These are phyloP conservation scores for Gloeostereum incarnatum DNA, from an alignment of 768 basidiomycete species.

Conservation along the genomic window DNA sequence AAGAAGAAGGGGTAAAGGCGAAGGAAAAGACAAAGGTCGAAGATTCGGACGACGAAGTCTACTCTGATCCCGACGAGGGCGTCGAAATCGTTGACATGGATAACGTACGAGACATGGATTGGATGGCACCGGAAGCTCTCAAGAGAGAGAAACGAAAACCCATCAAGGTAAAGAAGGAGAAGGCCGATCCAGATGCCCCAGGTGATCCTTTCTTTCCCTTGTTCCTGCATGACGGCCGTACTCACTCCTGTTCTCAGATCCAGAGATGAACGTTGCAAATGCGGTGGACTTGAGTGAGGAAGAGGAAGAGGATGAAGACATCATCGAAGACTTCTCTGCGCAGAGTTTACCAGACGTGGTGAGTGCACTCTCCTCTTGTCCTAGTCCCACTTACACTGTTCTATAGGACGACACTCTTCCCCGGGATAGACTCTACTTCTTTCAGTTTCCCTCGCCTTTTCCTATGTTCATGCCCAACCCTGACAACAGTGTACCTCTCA, in stretches of 20 bases:
- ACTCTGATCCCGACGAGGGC: conserved; percentile 84
- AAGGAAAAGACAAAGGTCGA: conserved; percentile 18
- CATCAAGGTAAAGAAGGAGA: conserved; percentile 43
- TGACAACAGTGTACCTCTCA: conserved; percentile 26
- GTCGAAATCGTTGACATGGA: conserved; percentile 85
- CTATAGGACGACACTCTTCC: conserved; percentile 37
- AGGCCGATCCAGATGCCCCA: conserved; percentile 14
- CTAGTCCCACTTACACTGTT: too few species aligned
- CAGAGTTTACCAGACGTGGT: too few species aligned
- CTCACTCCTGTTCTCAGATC: conserved; percentile 8
- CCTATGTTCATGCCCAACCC: conserved; percentile 51
- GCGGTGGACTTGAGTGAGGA: conserved; percentile 68
- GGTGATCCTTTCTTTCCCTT: conserved; percentile 2
- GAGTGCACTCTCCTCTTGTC: too few species aligned
- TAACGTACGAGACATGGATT: conserved; percentile 69
- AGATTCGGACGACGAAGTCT: conserved; percentile 54
- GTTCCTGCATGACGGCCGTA: conserved; percentile 1
- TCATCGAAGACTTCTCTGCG: conserved; percentile 59
- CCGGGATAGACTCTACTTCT: conserved; percentile 73
- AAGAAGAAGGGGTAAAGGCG: conserved; percentile 20
- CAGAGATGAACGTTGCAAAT: conserved; percentile 39
- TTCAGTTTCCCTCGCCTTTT: conserved; percentile 86
- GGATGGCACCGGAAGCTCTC: conserved; percentile 80
- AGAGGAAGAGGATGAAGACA: conserved; percentile 71
- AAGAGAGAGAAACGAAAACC: conserved; percentile 33